phyloP scores from a whole-genome alignment of 768 basidiomycete genomes.

The Gautieria morchelliformis region DNA sequence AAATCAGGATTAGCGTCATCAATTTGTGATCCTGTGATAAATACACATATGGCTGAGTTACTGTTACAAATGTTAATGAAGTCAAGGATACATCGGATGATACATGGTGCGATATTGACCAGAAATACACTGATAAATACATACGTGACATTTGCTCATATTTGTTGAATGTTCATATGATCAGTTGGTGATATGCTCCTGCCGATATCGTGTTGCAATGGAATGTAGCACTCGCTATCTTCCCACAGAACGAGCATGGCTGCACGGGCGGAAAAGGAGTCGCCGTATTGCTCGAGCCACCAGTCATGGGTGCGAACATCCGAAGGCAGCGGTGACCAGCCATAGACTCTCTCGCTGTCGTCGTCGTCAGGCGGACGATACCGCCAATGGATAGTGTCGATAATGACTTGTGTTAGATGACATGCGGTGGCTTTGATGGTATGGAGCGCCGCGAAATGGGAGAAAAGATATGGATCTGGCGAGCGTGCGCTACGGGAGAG shows the following conservation, averaged over 20 bases:
- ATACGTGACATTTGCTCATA: no score
- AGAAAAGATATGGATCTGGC: conserved; percentile 3
- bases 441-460: conserved; percentile 7
- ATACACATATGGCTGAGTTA: no score
- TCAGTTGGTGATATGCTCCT: neutral
- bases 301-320: conserved; percentile 5
- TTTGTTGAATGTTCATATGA: neutral
- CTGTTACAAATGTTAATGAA: no score
- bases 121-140: no score
- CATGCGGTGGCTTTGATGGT: conserved; percentile 5
- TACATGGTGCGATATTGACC: no score
- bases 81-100: no score
- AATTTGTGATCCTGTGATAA: no score
- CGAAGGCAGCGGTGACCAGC: conserved; percentile 7
- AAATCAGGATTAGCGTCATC: no score
- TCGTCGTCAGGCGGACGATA: neutral
- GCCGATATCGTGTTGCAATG: neutral
- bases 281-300: conserved; percentile 7
- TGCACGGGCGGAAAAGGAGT: neutral
- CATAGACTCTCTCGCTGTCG: neutral
- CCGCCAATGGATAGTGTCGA: conserved; percentile 5
- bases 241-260: conserved; percentile 5
- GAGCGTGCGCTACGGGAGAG: conserved; percentile 8
- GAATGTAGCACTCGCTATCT: neutral
- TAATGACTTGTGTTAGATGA: conserved; percentile 1